Conservation (phyloP, 805 yeast species). For the Candida incommunis region DNA sequence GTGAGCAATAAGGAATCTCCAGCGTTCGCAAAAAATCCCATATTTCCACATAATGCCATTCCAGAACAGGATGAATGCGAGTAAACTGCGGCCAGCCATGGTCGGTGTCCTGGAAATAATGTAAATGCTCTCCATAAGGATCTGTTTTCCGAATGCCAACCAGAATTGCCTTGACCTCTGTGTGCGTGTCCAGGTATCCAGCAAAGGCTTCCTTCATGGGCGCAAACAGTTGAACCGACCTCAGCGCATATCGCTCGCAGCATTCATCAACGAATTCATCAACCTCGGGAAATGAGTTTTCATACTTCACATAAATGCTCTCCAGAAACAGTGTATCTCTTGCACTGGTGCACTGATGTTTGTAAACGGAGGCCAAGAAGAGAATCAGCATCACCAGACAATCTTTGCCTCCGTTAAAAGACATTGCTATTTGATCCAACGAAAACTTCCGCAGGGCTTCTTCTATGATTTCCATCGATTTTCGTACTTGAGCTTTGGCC, state of each 20-base stretch:
- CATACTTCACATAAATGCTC: constrained; percentile 65
- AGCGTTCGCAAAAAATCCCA: constrained; percentile 62
- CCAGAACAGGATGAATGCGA: constrained; percentile 75
- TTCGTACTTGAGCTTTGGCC: constrained; percentile 14
- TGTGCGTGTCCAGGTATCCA: constrained; percentile 38
- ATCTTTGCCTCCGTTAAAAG: constrained; percentile 95
- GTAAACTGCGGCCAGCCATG: constrained; percentile 83
- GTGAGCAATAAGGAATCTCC: constrained; percentile 50
- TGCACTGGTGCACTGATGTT: constrained; percentile 12
- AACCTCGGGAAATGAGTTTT: constrained; percentile 57
- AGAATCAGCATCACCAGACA: constrained; percentile 78
- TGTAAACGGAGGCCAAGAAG: constrained; percentile 40
- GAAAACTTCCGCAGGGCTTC: constrained; percentile 15
- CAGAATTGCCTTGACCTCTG: constrained; percentile 53
- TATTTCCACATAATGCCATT: constrained; percentile 72
- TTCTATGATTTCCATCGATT: constrained; percentile 15
- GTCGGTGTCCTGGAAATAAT: constrained; percentile 61
- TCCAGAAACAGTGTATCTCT: constrained; percentile 12
- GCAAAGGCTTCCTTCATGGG: constrained; percentile 58
- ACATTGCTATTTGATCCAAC: constrained; percentile 35
- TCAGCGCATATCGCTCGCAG: constrained; percentile 38
- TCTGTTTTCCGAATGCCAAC: constrained; percentile 85
- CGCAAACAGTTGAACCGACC: constrained; percentile 24
- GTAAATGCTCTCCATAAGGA: constrained; percentile 56
- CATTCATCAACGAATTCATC: constrained; percentile 49